phyloP scores from a whole-genome alignment of 352 stramenopile genomes.

The Aphanomyces euteiches region DNA sequence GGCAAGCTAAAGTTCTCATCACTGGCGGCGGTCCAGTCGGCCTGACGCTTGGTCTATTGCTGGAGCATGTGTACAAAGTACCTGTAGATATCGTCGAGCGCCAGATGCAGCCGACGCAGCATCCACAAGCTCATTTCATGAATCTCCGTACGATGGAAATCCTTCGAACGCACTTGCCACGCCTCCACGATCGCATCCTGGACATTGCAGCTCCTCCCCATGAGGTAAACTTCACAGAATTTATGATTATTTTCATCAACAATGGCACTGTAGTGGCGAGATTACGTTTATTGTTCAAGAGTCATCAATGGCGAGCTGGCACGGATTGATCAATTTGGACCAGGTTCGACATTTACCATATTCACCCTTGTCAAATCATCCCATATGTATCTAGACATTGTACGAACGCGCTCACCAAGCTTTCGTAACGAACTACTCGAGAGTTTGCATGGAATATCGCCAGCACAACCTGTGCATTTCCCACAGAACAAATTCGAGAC shows the following conservation, averaged over 20 bases:
- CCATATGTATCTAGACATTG: background rate
- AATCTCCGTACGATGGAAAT: constrained; percentile 94
- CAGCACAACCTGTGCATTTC: constrained; percentile 81
- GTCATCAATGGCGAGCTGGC: constrained; percentile 65
- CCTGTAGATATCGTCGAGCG: constrained; percentile 73
- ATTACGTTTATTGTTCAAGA: constrained; percentile 82
- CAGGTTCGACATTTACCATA: constrained; percentile 34
- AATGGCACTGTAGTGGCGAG: constrained; percentile 55
- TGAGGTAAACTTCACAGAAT: constrained; percentile 39
- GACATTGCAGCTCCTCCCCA: constrained; percentile 54
- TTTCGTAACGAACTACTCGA: constrained; percentile 26
- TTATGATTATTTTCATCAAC: background rate
- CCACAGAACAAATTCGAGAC: constrained; percentile 79
- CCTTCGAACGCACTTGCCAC: constrained; percentile 65
- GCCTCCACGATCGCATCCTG: constrained; percentile 67
- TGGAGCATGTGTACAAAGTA: constrained; percentile 68
- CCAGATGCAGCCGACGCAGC: constrained; percentile 62
- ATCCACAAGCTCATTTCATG: constrained; percentile 94
- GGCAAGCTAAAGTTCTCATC: constrained; percentile 46
- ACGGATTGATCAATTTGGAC: constrained; percentile 75
- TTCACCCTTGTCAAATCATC: background rate
- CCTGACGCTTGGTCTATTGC: constrained; percentile 57
- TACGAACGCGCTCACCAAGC: background rate
- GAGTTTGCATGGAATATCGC: constrained; percentile 41
- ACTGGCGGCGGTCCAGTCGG: constrained; percentile 71